Base-by-base conservation (phyloP, 2,329 filamentous ascomycete genomes). In the Paecilomyces formosus region DNA sequence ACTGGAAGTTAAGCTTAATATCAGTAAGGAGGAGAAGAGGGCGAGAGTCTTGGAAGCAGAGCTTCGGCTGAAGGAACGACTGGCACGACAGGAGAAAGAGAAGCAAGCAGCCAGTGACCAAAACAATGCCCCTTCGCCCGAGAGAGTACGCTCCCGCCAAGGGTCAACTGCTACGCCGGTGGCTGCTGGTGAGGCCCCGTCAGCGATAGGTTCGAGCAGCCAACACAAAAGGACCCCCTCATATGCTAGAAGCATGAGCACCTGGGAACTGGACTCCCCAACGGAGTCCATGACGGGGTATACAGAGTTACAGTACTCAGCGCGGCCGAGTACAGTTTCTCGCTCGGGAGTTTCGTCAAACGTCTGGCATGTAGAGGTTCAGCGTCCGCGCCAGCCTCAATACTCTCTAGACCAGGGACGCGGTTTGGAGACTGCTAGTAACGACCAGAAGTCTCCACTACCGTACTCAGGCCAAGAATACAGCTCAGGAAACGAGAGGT, bases 21-120 rank as follows among this genome's bases (percentile, higher is more conserved):
- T 97, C 74, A 96, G 89, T 72, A 97, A 97, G 73, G 92, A 97
- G 76, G 92, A 97, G 75, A 95, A 96, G 74, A 84, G 93, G 63
- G 91, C 92, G 8, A 84, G 90, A 53, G 85, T 93, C 3, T 84
- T 92, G 70, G 89, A 93, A 66, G 91, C 91, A 5, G 93, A 97
- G 72, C 81, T 86, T 64, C 83, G 84, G 51, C 83, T 87, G 18
- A 84, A 86, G 65, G 87, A 93, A 68, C 69, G 71, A 3, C 68
- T 76, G 58, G 70, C 71, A 30, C 68, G 66, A 26, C 66, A 68
- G 35, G 68, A 71, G 24, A 63, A 63, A 8, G 65, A 66, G 26
- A 63, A 55, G 18, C n/a, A 45, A 61, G 39, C 59, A 35, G 57
- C 30, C 13, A 60, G 60, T 51, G 55, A 60, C 26, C 50, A 31